phyloP scores from a whole-genome alignment of 1,139 yeast genomes.

The Saccharomyces hybrid region DNA sequence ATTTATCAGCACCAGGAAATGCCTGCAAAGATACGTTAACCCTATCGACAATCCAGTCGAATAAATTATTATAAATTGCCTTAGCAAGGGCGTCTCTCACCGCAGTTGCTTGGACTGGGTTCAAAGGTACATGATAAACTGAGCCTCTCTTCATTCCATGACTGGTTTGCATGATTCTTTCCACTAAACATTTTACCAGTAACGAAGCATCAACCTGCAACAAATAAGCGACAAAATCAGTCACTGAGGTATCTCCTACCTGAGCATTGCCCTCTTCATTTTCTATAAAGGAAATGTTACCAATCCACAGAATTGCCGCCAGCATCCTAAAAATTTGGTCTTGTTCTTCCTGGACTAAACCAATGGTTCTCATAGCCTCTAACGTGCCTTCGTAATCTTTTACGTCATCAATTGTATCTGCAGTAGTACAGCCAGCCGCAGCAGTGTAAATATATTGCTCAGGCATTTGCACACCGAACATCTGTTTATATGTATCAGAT shows the following conservation, averaged over 20 bases:
- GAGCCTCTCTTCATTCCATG: conserved; percentile 89
- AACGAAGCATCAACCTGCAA: conserved; percentile 69
- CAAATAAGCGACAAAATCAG: conserved; percentile 88
- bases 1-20: conserved; percentile 47
- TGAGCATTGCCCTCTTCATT: conserved; percentile 81
- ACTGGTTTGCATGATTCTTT: conserved; percentile 80
- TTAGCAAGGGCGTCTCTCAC: conserved; percentile 94
- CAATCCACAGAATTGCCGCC: conserved; percentile 88
- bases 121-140: conserved; percentile 88
- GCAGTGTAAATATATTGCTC: conserved; percentile 88
- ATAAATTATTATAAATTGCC: conserved; percentile 84
- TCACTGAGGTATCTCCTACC: conserved; percentile 76
- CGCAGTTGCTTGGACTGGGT: conserved; percentile 86
- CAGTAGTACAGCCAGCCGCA: conserved; percentile 76
- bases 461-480: conserved; percentile 85
- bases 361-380: conserved; percentile 81
- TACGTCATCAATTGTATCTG: conserved; percentile 77
- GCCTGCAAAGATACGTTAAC: conserved; percentile 67
- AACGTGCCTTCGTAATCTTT: conserved; percentile 75
- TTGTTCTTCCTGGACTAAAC: conserved; percentile 72
- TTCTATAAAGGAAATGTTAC: conserved; percentile 80
- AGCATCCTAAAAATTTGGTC: conserved; percentile 82
- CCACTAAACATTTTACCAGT: conserved; percentile 61
- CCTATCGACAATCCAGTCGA: conserved; percentile 96
- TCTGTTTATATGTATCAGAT: conserved; percentile 72